These are phyloP conservation scores for Ceratocystis diversiconidia DNA, from an alignment of 2,329 filamentous ascomycete species.

Conservation along the genomic window DNA sequence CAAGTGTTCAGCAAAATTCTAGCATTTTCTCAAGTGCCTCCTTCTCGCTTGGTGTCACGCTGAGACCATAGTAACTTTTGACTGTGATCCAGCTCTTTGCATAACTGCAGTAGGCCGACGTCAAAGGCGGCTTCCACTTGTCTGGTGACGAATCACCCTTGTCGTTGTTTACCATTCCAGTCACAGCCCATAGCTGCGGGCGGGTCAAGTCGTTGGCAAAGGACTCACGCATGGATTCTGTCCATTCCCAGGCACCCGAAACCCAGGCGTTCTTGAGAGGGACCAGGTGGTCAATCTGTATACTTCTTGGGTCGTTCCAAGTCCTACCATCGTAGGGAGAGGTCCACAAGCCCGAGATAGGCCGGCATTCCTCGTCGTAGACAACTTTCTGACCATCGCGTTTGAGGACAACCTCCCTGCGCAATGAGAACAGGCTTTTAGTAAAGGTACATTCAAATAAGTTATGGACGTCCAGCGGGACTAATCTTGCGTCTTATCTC, in stretches of 20 bases:
- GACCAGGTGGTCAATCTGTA: constrained; percentile 77
- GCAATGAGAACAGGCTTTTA: neutral
- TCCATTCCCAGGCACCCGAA: constrained; percentile 60
- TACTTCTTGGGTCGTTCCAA: constrained; percentile 52
- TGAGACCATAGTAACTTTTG: constrained; percentile 57
- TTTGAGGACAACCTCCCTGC: constrained; percentile 52
- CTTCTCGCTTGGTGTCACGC: constrained; percentile 60
- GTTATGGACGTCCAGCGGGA: neutral
- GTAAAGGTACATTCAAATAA: neutral
- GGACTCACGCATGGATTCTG: constrained; percentile 46
- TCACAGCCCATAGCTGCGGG: constrained; percentile 68
- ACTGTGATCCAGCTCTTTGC: constrained; percentile 64
- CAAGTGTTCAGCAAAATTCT: constrained; percentile 38
- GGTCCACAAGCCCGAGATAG: constrained; percentile 53
- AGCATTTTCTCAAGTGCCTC: constrained; percentile 50
- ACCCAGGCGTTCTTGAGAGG: constrained; percentile 71
- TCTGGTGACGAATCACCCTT: constrained; percentile 67
- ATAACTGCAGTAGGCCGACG: constrained; percentile 63
- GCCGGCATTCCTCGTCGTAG: constrained; percentile 43
- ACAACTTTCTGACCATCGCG: constrained; percentile 56
- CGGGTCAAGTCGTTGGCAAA: constrained; percentile 67
- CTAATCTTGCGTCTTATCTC: neutral
- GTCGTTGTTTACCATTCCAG: constrained; percentile 56
- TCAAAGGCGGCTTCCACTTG: constrained; percentile 57
- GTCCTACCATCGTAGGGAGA: constrained; percentile 60